Conservation (phyloP, 2,329 filamentous ascomycete genomes). For the Neobulgaria alba region DNA sequence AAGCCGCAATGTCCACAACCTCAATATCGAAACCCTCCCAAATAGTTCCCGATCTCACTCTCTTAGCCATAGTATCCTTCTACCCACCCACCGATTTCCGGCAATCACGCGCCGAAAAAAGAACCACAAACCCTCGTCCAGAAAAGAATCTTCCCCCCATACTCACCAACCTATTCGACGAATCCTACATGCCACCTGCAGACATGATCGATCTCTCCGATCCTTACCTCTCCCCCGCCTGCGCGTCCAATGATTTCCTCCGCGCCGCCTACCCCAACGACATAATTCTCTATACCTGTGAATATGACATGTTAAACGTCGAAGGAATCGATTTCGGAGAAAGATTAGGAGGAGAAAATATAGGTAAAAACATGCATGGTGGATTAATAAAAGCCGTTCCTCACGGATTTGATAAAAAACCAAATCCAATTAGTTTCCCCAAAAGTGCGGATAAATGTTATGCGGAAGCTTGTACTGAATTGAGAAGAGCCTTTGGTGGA, state of each 20-base stretch:
- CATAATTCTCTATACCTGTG: conserved; percentile 52
- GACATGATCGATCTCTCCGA: conserved; percentile 36
- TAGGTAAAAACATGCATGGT: conserved; percentile 49
- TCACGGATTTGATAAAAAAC: conserved; percentile 60
- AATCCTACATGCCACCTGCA: conserved; percentile 47
- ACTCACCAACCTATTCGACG: conserved; percentile 55
- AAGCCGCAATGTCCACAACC: conserved; percentile 5
- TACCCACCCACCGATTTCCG: conserved; percentile 58
- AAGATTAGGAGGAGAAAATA: conserved; percentile 38
- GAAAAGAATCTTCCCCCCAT: conserved; percentile 49
- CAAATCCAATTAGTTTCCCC: conserved; percentile 44
- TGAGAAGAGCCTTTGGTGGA: conserved; percentile 23
- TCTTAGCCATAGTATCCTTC: conserved; percentile 48
- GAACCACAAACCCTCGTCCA: conserved; percentile 43
- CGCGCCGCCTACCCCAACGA: conserved; percentile 39
- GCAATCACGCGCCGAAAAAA: conserved; percentile 45
- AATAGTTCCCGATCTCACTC: conserved; percentile 34
- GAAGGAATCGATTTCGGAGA: conserved; percentile 54
- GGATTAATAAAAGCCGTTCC: conserved; percentile 49
- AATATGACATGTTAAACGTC: conserved; percentile 55
- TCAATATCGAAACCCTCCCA: conserved; percentile 25
- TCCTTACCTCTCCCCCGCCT: conserved; percentile 48
- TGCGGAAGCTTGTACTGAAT: conserved; percentile 25
- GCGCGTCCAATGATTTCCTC: conserved; percentile 45
- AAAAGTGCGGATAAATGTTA: conserved; percentile 25